phyloP scores from a whole-genome alignment of 768 basidiomycete genomes.

The Nevesoporus exiguus region DNA sequence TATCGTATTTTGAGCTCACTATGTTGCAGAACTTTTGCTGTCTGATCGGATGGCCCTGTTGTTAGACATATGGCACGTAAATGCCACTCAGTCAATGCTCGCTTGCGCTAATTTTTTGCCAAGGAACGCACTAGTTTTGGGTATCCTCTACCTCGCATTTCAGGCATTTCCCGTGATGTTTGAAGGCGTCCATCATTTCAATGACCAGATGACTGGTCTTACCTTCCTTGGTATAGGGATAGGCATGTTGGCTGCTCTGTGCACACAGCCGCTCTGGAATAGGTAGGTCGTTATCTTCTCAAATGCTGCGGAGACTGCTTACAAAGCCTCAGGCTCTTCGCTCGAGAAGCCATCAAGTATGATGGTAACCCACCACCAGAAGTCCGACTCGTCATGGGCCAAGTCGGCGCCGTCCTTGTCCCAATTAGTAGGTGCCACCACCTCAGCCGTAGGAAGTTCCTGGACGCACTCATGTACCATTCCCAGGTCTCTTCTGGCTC shows the following conservation, averaged over 20 bases:
- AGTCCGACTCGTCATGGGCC: constrained; percentile 59
- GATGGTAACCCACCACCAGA: constrained; percentile 60
- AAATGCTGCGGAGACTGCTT: not conserved
- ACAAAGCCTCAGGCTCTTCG: constrained; percentile 34
- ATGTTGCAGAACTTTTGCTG: constrained; percentile 49
- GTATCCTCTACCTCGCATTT: constrained; percentile 46
- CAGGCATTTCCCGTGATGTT: constrained; percentile 61
- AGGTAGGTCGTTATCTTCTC: constrained; percentile 12
- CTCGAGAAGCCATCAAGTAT: constrained; percentile 36
- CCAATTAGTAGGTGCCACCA: constrained; percentile 45
- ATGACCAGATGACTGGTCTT: constrained; percentile 46
- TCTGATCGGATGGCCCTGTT: constrained; percentile 76
- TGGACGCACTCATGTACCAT: not conserved
- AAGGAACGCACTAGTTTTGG: constrained; percentile 41
- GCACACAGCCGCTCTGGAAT: constrained; percentile 47
- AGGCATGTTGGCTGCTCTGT: constrained; percentile 41
- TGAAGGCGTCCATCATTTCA: constrained; percentile 47
- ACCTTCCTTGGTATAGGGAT: constrained; percentile 50
- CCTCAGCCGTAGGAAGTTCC: too few relatives aligned
- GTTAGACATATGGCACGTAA: constrained; percentile 61
- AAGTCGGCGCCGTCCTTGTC: constrained; percentile 63
- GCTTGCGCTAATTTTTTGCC: not conserved
- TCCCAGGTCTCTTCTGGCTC: constrained; percentile 48
- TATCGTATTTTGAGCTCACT: not conserved
- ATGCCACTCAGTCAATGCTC: not conserved